phyloP scores from a whole-genome alignment of 352 stramenopile genomes.

The Phytophthora palmivora region DNA sequence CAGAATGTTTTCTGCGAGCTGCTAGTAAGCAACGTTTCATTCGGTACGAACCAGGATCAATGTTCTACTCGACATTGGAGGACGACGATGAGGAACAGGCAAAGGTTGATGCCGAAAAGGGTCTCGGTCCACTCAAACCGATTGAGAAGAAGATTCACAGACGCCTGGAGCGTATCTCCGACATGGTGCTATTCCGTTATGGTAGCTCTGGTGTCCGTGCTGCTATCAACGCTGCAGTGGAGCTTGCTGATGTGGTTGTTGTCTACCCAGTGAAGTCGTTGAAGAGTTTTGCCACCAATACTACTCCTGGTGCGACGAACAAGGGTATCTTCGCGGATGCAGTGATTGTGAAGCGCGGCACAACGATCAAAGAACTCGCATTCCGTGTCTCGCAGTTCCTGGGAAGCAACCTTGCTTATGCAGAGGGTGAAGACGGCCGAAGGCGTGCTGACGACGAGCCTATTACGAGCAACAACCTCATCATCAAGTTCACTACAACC shows the following conservation, averaged over 20 bases:
- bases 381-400: slow-evolving; percentile 73
- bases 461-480: slow-evolving; percentile 65
- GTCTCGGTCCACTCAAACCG: slow-evolving; percentile 56
- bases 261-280: slow-evolving; percentile 89
- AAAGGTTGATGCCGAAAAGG: slow-evolving; percentile 32
- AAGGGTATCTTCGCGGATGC: slow-evolving; percentile 84
- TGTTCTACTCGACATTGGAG: slow-evolving; percentile 83
- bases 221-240: slow-evolving; percentile 88
- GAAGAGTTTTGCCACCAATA: slow-evolving; percentile 84
- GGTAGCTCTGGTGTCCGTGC: slow-evolving; percentile 84
- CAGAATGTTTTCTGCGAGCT: slow-evolving; percentile 84
- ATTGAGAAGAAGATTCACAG: slow-evolving; percentile 83
- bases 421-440: slow-evolving; percentile 81
- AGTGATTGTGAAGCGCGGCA: slow-evolving; percentile 76
- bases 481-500: slow-evolving; percentile 82
- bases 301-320: slow-evolving; percentile 38
- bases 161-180: slow-evolving; percentile 86
- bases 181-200: slow-evolving; percentile 93
- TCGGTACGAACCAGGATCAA: slow-evolving; percentile 85
- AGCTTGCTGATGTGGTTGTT: slow-evolving; percentile 82
- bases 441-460: slow-evolving; percentile 77
- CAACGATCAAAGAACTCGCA: slow-evolving; percentile 82
- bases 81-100: slow-evolving; percentile 58
- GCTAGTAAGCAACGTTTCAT: slow-evolving; percentile 82
- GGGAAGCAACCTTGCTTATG: slow-evolving; percentile 80